phyloP scores from a whole-genome alignment of 2,329 filamentous ascomycete species.

The Podosphaera aphanis region DNA sequence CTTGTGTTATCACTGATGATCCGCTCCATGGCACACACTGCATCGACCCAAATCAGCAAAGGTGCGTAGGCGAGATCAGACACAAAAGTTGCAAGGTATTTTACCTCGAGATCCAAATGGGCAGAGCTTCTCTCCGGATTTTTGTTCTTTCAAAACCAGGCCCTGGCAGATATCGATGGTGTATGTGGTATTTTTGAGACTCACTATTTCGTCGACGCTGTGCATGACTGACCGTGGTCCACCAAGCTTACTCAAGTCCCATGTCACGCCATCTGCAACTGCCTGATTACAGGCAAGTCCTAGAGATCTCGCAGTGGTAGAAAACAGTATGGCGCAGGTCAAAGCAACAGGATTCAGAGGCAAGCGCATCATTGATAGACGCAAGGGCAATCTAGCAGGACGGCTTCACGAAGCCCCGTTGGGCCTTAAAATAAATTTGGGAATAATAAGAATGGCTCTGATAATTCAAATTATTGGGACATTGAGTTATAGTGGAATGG shows the following conservation, averaged over 20 bases:
- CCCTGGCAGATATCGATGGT: slow-evolving; percentile 54
- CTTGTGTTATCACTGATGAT: slow-evolving; percentile 25
- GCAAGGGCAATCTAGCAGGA: no score
- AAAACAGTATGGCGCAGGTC: no score
- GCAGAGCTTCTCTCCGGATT: slow-evolving; percentile 35
- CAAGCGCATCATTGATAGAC: no score
- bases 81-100: slow-evolving; percentile 5
- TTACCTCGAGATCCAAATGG: slow-evolving; percentile 44
- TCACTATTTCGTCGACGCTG: slow-evolving; percentile 22
- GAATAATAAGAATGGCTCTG: no score
- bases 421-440: no score
- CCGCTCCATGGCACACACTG: slow-evolving; percentile 55
- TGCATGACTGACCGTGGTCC: slow-evolving; percentile 49
- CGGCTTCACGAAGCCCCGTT: no score
- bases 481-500: no score
- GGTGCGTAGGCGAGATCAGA: background rate
- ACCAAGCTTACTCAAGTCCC: slow-evolving; percentile 37
- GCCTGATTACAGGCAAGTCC: slow-evolving; percentile 40
- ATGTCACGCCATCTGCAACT: slow-evolving; percentile 31
- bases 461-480: no score
- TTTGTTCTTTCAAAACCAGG: slow-evolving; percentile 36
- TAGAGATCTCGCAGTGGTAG: background rate
- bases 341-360: no score
- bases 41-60: background rate
- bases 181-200: slow-evolving; percentile 51